Evolutionary conservation across 1,284 basidiomycete species (phyloP), one percentile per base, ranked within the genome.

Genomic region (Trametes pubescens): DNA sequence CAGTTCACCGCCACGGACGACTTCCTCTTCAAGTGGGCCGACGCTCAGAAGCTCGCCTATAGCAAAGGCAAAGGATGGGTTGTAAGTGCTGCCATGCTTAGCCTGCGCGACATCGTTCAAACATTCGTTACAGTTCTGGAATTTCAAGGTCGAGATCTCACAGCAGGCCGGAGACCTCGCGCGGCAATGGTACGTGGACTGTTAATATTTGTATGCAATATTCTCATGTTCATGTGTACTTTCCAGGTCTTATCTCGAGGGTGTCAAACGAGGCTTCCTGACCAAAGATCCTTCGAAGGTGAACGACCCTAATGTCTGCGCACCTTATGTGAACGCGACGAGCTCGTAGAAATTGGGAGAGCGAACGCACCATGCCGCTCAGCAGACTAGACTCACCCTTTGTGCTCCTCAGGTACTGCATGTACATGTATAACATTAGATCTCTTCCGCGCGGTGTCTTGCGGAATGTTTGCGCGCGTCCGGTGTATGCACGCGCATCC

Each of bases 41-140:
- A 93, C 69, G 89, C 92, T 32, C 91, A 92, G 75, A 93, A 93
- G 74, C 76, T 86, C 47, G 79, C 82, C 0, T 92, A 90, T 64
- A 82, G 81, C 59, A 74, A 89, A 69, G 83, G 83, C 40, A 82
- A 82, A 2, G 91, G 91, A 22, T 93, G 91, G 90, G 82, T 91
- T 48, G 89, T 91, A 71, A 75, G 81, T 81, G 26, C 13, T 47
- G 21, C 22, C 44, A 29, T 14, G 2, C n/a, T 16, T 18, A 5
- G 8, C 1, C 6, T 13, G 24, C 0, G 7, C 16, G 6, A 24
- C 26, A 2, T n/a, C 4, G 38, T 6, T n/a, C 24, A 26, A 14
- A 57, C 29, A 51, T 13, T 57, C 54, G 22, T 44, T 43, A 44
- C 22, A 91, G 88, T 92, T 87, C 77, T 93, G 91, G 91, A 92